Evolutionary conservation across 257 asterid species (phyloP).

Genomic region (Jacaranda mimosifolia): DNA sequence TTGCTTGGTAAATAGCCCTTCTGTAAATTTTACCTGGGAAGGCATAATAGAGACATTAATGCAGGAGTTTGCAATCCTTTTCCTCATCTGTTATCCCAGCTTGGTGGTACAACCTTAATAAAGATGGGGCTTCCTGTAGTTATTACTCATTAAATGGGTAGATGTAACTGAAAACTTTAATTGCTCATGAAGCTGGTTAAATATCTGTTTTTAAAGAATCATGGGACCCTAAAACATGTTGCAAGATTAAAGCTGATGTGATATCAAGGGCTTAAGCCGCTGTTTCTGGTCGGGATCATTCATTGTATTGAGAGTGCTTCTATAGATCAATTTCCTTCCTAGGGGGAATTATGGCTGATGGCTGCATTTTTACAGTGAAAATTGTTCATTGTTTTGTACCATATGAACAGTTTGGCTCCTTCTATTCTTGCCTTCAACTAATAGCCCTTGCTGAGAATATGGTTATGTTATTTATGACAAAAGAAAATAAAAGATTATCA

Average conservation of each 20-base stretch:
- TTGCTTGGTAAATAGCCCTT: background rate
- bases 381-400: background rate
- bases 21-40: slow-evolving; percentile 7
- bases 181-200: slow-evolving; percentile 22
- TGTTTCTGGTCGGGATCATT: background rate
- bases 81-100: slow-evolving; percentile 36
- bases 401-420: background rate
- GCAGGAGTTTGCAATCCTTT: slow-evolving; percentile 32
- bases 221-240: slow-evolving; percentile 35
- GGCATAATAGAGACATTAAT: slow-evolving; percentile 32
- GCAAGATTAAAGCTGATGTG: slow-evolving; percentile 14
- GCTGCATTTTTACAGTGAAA: background rate
- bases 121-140: slow-evolving; percentile 34
- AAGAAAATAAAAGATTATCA: background rate
- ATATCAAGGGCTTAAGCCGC: background rate
- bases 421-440: background rate
- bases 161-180: slow-evolving; percentile 36
- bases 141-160: slow-evolving; percentile 38
- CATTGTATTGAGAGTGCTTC: background rate
- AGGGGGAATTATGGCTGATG: background rate
- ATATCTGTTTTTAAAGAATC: slow-evolving; percentile 25
- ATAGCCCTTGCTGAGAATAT: background rate
- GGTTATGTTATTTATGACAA: background rate
- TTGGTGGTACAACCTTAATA: slow-evolving; percentile 33
- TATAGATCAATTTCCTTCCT: background rate